Base-by-base conservation (phyloP, 345 rosid genomes). In the Salix viminalis region DNA sequence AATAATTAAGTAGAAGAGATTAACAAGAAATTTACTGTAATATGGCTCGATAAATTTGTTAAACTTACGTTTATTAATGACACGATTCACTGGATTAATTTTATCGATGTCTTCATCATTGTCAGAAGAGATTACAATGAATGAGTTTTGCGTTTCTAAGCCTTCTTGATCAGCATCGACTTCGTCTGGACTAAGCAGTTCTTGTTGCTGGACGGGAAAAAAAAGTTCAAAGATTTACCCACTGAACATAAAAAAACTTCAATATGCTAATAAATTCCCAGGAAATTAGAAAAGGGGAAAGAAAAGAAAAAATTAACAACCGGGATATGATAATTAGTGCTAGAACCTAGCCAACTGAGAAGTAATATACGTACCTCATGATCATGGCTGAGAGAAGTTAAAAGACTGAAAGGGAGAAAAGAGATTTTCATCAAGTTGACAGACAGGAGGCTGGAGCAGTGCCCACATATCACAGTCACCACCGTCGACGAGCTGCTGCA, bases 401-500 rank as follows among this genome's bases (percentile, higher is more conserved):
- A 84, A 23, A 89, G 91, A 75, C 92, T 94, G 74, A 94, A 83
- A 79, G 98, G 97, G 80, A 90, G 79, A 80, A 91, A 90, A n/a
- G 98, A 90, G 69, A 91, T 94, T 82, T 90, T 92, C 89, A 81
- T 81, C 96, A 94, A 89, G 83, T 91, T 92, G 80, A 92, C 99
- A 50, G 97, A 96, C 79, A 96, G 96, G 67, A 96, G 92, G 79
- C 89, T 94, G 42, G 96, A 82, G 90, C 99, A 96, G 80, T 90
- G 96, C 32, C 99, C 98, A 74, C 99, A 96, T 86, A 95, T 90
- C 84, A 94, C 98, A 2, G 97, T 91, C 72, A 94, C 98, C 85
- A 86, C 91, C 96, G 82, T 85, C 48, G 97, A 91, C 85, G 91
- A 62, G 90, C 96, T 96, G 76, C 90, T 87, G 77, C 88, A 86